Conservation (phyloP, 768 basidiomycete species). For the Tulasnella sp. region DNA sequence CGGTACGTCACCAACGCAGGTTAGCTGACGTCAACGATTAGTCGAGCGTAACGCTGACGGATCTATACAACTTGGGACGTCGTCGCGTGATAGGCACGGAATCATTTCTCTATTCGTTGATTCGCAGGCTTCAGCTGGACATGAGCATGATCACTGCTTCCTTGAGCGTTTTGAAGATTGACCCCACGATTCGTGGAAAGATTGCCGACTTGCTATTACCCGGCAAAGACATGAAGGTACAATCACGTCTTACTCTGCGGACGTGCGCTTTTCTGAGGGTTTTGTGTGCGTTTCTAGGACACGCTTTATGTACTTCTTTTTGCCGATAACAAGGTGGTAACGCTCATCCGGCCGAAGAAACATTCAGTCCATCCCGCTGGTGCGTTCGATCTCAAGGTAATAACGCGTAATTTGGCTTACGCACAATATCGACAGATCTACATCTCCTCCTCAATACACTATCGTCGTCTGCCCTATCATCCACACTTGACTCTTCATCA, state of each 20-base stretch:
- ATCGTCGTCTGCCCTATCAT: conserved; percentile 60
- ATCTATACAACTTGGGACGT: too few relatives aligned
- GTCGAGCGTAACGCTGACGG: too few relatives aligned
- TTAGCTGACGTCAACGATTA: too few relatives aligned
- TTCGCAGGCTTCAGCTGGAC: conserved; percentile 62
- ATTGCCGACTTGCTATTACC: conserved; percentile 78
- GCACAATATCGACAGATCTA: conserved; percentile 44
- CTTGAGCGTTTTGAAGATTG: conserved; percentile 68
- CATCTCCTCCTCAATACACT: conserved; percentile 90
- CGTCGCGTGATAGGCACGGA: conserved; percentile 52
- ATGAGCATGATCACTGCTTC: conserved; percentile 74
- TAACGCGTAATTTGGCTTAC: neutral
- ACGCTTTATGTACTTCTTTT: conserved; percentile 86
- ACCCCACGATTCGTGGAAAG: conserved; percentile 54
- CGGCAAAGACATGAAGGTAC: conserved; percentile 65
- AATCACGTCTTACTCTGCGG: conserved; percentile 15
- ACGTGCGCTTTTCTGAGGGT: conserved; percentile 46
- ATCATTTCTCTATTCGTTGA: conserved; percentile 61
- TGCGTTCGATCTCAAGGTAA: conserved; percentile 25
- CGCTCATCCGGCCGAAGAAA: conserved; percentile 78
- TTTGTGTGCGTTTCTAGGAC: conserved; percentile 44
- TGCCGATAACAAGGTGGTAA: conserved; percentile 65
- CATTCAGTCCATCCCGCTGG: conserved; percentile 94
- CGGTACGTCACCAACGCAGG: conserved; percentile 35
- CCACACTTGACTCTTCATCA: conserved; percentile 69